phyloP scores from a whole-genome alignment of 768 basidiomycete genomes.

The Tulasnella sp. region DNA sequence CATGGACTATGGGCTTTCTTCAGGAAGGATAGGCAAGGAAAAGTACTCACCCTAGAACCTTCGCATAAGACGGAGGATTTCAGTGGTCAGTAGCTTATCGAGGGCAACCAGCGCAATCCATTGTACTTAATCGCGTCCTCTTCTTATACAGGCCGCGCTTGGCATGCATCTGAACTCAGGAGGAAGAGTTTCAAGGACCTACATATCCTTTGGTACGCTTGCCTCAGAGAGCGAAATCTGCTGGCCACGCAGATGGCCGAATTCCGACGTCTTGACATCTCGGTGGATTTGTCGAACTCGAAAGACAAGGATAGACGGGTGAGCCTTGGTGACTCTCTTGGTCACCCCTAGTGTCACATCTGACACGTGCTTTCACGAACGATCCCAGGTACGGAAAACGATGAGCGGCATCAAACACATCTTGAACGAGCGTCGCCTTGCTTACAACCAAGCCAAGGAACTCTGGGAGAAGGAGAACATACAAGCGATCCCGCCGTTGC shows the following conservation, averaged over 20 bases:
- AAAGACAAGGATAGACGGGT: conserved; percentile 17
- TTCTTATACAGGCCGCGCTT: conserved; percentile 62
- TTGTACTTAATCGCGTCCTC: conserved; percentile 27
- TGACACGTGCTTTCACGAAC: neutral
- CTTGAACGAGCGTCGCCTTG: conserved; percentile 79
- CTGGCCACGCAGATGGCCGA: conserved; percentile 82
- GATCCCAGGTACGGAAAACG: conserved; percentile 71
- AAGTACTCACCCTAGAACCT: conserved; percentile 27
- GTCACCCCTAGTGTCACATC: neutral
- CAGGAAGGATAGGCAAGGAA: conserved; percentile 40
- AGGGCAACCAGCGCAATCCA: conserved; percentile 16
- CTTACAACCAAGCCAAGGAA: conserved; percentile 55
- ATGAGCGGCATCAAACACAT: conserved; percentile 96
- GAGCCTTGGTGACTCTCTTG: neutral
- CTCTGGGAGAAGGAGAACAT: conserved; percentile 4
- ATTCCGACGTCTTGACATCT: conserved; percentile 44
- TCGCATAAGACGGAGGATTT: conserved; percentile 15
- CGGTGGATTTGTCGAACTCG: conserved; percentile 5
- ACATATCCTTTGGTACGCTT: conserved; percentile 90
- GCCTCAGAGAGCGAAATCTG: conserved; percentile 80
- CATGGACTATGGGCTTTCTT: conserved; percentile 77
- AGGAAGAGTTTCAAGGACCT: conserved; percentile 87
- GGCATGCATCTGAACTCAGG: conserved; percentile 78
- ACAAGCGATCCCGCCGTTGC: neutral
- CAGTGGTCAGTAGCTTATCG: neutral